phyloP scores from a whole-genome alignment of 306 rosid species.

The Sesbania bispinosa region DNA sequence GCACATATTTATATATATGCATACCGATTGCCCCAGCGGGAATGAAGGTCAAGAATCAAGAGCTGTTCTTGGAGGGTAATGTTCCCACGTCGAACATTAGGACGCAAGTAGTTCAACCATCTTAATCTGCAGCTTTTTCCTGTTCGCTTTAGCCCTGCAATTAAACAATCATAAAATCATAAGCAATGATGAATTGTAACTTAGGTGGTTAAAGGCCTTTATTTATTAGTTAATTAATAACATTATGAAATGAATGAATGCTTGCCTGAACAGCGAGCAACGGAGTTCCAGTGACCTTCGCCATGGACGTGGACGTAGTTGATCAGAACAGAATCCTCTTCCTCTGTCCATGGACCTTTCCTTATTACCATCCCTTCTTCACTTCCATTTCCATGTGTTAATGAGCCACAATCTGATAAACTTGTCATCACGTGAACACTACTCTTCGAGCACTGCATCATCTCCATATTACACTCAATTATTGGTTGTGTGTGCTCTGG shows the following conservation, averaged over 20 bases:
- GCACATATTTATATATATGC: too few relatives aligned
- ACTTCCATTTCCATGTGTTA: slow-evolving; percentile 19
- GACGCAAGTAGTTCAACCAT: slow-evolving; percentile 77
- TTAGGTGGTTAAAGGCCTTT: too few relatives aligned
- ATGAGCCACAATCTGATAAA: slow-evolving; percentile 33
- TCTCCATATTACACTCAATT: too few relatives aligned
- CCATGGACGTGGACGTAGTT: slow-evolving; percentile 42
- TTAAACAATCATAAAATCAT: neutral
- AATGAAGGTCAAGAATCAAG: slow-evolving; percentile 66
- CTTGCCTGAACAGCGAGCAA: slow-evolving; percentile 51
- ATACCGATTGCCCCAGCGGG: slow-evolving; percentile 75
- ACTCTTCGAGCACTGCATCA: too few relatives aligned
- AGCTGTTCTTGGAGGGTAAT: slow-evolving; percentile 70
- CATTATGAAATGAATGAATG: too few relatives aligned
- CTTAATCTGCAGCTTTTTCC: slow-evolving; percentile 81
- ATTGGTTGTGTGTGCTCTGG: neutral
- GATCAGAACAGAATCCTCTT: slow-evolving; percentile 51
- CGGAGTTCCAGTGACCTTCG: slow-evolving; percentile 65
- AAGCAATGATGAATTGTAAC: neutral
- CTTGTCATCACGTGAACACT: slow-evolving; percentile 19
- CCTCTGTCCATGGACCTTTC: slow-evolving; percentile 77
- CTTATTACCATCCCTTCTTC: slow-evolving; percentile 34
- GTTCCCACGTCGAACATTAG: slow-evolving; percentile 63
- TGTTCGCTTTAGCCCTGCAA: slow-evolving; percentile 53
- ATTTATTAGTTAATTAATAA: too few relatives aligned